phyloP scores from a whole-genome alignment of 768 basidiomycete species.

The Naganishia friedmannii region DNA sequence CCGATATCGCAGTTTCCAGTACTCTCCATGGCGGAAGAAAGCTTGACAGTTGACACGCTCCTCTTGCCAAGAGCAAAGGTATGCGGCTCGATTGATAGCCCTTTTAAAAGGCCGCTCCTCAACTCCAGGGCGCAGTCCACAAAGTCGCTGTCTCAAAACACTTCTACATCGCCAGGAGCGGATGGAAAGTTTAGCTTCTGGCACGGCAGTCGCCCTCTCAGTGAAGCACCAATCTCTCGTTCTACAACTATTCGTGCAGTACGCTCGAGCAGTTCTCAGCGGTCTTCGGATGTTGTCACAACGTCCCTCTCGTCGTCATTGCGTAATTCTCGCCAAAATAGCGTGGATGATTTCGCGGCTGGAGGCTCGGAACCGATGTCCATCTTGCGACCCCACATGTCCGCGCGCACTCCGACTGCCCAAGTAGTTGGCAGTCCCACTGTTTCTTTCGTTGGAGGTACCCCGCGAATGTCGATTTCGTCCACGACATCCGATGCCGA shows the following conservation, averaged over 20 bases:
- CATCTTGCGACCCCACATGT: background rate
- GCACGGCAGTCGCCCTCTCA: slow-evolving; percentile 22
- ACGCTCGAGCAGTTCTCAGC: slow-evolving; percentile 3
- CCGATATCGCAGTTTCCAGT: background rate
- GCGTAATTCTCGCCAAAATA: slow-evolving; percentile 6
- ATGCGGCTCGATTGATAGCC: background rate
- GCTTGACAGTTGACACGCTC: background rate
- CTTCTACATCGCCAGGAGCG: background rate
- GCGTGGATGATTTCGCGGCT: background rate
- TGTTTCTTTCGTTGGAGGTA: slow-evolving; percentile 9
- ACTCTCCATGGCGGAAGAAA: background rate
- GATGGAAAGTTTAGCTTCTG: slow-evolving; percentile 33
- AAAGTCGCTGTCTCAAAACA: slow-evolving; percentile 37
- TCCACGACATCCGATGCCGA: slow-evolving; percentile 2
- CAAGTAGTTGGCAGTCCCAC: background rate
- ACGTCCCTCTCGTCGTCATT: slow-evolving; percentile 31
- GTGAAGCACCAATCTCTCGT: slow-evolving; percentile 35
- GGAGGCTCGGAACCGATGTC: slow-evolving; percentile 7
- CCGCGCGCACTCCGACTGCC: background rate
- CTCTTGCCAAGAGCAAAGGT: background rate
- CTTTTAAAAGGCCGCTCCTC: slow-evolving; percentile 25
- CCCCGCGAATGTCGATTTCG: slow-evolving; percentile 20
- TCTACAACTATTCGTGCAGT: slow-evolving; percentile 29
- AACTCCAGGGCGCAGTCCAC: slow-evolving; percentile 40
- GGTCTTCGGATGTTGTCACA: slow-evolving; percentile 22